Evolutionary conservation across 768 basidiomycete species (phyloP).

Genomic region (Tylopilus subfusipes): DNA sequence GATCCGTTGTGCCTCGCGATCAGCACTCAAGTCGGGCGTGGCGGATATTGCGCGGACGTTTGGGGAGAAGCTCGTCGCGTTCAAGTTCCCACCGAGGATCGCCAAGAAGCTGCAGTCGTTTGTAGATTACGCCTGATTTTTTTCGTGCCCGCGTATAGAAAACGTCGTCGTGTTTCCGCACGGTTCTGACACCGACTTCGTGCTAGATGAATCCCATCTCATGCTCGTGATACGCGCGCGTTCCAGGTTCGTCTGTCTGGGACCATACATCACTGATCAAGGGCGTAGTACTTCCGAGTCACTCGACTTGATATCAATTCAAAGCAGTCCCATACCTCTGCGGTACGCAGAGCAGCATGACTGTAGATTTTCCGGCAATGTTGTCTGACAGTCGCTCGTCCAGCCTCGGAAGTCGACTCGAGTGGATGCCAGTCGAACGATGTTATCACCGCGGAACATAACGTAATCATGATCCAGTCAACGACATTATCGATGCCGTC

Average conservation of each 20-base stretch:
- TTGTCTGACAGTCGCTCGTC: too few relatives aligned
- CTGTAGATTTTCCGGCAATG: too few relatives aligned
- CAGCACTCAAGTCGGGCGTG: slow-evolving; percentile 62
- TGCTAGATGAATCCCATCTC: neutral
- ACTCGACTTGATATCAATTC: too few relatives aligned
- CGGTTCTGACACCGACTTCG: neutral
- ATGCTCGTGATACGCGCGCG: neutral
- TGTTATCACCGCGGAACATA: slow-evolving; percentile 1
- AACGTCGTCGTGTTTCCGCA: neutral
- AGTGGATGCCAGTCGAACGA: neutral
- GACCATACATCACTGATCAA: too few relatives aligned
- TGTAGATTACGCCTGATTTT: slow-evolving; percentile 53
- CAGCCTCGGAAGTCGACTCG: too few relatives aligned
- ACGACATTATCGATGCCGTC: neutral
- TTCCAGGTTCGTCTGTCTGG: neutral
- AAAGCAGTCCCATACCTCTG: too few relatives aligned
- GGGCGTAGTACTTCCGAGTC: too few relatives aligned
- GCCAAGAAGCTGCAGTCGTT: slow-evolving; percentile 69
- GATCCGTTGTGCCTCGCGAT: neutral
- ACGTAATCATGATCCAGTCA: neutral
- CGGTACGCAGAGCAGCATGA: too few relatives aligned
- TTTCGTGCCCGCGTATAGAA: neutral
- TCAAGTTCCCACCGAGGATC: slow-evolving; percentile 70
- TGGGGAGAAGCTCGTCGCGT: slow-evolving; percentile 68
- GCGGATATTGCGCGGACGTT: slow-evolving; percentile 68